Evolutionary conservation across 768 basidiomycete species (phyloP).

Genomic region (Amanita rimosa): DNA sequence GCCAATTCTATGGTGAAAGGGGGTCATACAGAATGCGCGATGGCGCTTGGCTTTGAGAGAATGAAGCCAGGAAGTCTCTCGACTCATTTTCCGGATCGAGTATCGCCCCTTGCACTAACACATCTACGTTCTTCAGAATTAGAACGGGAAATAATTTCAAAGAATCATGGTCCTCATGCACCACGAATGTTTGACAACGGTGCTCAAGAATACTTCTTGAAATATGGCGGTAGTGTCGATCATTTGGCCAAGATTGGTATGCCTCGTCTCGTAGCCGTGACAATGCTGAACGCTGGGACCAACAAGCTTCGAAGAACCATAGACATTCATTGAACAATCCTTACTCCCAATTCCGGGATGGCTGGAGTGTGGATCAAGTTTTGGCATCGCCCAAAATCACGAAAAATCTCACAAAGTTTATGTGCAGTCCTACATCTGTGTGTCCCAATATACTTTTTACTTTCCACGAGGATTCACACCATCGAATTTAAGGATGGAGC

Average conservation of each 20-base stretch:
- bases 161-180: conserved; percentile 58
- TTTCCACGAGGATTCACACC: background rate
- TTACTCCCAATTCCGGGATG: conserved; percentile 76
- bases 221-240: conserved; percentile 55
- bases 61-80: conserved; percentile 70
- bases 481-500: conserved; percentile 47
- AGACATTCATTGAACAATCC: conserved; percentile 75
- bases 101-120: conserved; percentile 37
- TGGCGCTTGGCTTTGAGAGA: conserved; percentile 82
- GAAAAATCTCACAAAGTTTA: conserved; percentile 67
- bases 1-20: conserved; percentile 63
- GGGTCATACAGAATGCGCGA: conserved; percentile 59
- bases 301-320: conserved; percentile 71
- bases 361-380: conserved; percentile 66
- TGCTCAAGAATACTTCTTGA: conserved; percentile 66
- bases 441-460: background rate
- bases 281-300: background rate
- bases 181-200: conserved; percentile 71
- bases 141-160: conserved; percentile 37
- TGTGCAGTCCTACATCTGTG: conserved; percentile 83
- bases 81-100: conserved; percentile 48
- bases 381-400: conserved; percentile 56
- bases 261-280: conserved; percentile 7
- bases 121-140: conserved; percentile 30
- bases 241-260: conserved; percentile 71